phyloP scores from a whole-genome alignment of 2,329 filamentous ascomycete genomes.

The Calonectria leucothoes region DNA sequence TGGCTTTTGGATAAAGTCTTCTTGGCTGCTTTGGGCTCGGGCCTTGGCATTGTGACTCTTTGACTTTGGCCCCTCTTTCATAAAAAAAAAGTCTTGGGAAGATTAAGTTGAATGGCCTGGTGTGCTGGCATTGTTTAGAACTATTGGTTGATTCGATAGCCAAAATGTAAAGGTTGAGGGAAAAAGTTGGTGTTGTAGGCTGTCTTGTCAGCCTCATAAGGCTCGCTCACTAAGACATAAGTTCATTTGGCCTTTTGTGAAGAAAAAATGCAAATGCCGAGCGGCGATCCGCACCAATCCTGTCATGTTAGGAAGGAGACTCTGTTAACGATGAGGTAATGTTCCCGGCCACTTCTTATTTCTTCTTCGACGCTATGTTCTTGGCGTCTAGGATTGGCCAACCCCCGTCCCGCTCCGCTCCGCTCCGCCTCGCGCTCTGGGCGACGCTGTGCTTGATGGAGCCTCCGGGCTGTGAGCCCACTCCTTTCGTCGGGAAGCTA shows the following conservation, averaged over 20 bases:
- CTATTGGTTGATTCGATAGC: neutral
- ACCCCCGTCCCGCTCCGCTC: constrained; percentile 5
- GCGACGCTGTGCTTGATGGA: neutral
- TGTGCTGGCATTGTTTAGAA: neutral
- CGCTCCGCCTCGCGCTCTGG: constrained; percentile 2
- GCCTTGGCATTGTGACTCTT: constrained; percentile 2
- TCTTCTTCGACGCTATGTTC: neutral
- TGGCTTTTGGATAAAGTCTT: constrained; percentile 13
- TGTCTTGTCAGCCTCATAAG: neutral
- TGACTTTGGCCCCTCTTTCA: neutral
- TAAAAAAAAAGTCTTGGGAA: neutral
- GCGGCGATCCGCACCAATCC: neutral
- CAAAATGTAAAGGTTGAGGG: neutral
- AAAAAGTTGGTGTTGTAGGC: neutral
- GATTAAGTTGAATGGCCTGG: neutral
- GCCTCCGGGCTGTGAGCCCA: neutral
- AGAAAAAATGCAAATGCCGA: neutral
- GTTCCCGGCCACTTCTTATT: constrained; percentile 7
- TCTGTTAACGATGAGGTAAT: neutral
- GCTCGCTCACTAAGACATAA: neutral
- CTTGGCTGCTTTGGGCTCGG: constrained; percentile 1
- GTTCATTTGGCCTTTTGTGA: neutral
- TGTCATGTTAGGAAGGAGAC: constrained; percentile 1
- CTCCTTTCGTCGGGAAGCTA: neutral
- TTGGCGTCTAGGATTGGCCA: constrained; percentile 8